phyloP scores from a whole-genome alignment of 305 asterid species.

The Nicotiana rustica region DNA sequence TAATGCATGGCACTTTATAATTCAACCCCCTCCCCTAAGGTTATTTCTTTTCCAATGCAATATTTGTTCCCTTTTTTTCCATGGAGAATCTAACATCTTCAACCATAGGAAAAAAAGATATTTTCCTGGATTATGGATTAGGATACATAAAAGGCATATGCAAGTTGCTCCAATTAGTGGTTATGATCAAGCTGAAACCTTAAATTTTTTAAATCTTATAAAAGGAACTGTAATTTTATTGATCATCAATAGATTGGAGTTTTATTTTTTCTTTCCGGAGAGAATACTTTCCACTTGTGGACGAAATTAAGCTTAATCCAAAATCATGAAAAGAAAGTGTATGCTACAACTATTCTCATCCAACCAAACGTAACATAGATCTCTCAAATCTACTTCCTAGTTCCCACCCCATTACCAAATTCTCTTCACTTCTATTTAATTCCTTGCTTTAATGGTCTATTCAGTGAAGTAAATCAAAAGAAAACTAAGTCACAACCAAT shows the following conservation, averaged over 20 bases:
- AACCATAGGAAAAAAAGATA: background rate
- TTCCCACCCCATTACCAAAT: background rate
- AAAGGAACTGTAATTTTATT: background rate
- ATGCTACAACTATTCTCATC: background rate
- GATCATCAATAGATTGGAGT: conserved; percentile 3
- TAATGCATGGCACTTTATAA: background rate
- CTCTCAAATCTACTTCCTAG: background rate
- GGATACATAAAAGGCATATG: background rate
- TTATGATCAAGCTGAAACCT: background rate
- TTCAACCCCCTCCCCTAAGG: background rate
- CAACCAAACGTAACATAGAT: background rate
- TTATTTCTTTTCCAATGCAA: background rate
- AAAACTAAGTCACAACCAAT: background rate
- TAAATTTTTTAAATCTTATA: background rate
- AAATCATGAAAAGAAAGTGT: background rate
- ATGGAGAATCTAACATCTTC: background rate
- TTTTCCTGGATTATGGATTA: background rate
- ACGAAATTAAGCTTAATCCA: background rate
- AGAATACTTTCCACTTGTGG: background rate
- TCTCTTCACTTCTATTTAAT: background rate
- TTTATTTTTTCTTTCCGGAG: background rate
- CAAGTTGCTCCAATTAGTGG: background rate
- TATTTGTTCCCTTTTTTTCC: background rate
- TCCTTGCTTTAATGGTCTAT: background rate
- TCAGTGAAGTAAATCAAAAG: background rate